A percentile compares a stretch with the other conserved stretches of the same genome.
Evolutionary conservation across 2,329 filamentous ascomycete genomes (phyloP).

Genomic region (Claviceps sp.): DNA sequence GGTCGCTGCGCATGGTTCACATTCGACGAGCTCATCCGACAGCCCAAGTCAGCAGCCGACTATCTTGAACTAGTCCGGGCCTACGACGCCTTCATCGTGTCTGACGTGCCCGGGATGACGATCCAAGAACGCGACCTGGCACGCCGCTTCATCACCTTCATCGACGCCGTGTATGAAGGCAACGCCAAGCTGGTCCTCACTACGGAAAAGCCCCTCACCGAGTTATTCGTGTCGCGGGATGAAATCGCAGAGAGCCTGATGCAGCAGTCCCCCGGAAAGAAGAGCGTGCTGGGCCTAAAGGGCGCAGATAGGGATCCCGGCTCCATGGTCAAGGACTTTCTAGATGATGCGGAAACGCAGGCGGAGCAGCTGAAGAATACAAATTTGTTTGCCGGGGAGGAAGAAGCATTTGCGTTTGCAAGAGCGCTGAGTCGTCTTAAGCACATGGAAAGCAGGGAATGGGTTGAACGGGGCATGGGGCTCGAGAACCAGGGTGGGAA

Average conservation of each 20-base stretch:
- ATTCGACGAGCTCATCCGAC: conserved; percentile 81
- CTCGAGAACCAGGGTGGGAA: conserved; percentile 52
- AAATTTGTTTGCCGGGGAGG: conserved; percentile 81
- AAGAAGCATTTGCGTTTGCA: conserved; percentile 93
- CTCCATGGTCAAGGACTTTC: conserved; percentile 47
- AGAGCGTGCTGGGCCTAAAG: too few relatives aligned
- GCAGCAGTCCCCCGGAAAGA: conserved; percentile 14
- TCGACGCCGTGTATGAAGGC: conserved; percentile 88
- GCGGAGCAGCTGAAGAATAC: conserved; percentile 75
- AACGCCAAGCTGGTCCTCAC: conserved; percentile 93
- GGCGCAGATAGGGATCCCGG: conserved; percentile 6
- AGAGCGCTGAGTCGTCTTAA: conserved; percentile 69
- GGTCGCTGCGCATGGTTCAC: conserved; percentile 83
- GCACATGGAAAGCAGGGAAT: conserved; percentile 90
- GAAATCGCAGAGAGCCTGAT: conserved; percentile 49
- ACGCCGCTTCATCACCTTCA: conserved; percentile 89
- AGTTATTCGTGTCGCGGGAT: conserved; percentile 68
- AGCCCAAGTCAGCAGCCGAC: conserved; percentile 82
- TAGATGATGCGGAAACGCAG: conserved; percentile 79
- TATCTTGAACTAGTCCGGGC: conserved; percentile 83
- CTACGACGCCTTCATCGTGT: conserved; percentile 88
- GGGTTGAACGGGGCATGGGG: conserved; percentile 74
- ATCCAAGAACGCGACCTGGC: conserved; percentile 75
- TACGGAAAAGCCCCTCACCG: conserved; percentile 67
- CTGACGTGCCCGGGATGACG: conserved; percentile 85